Conservation (phyloP, 2,329 filamentous ascomycete genomes). For the Hirsutella minnesotensis region DNA sequence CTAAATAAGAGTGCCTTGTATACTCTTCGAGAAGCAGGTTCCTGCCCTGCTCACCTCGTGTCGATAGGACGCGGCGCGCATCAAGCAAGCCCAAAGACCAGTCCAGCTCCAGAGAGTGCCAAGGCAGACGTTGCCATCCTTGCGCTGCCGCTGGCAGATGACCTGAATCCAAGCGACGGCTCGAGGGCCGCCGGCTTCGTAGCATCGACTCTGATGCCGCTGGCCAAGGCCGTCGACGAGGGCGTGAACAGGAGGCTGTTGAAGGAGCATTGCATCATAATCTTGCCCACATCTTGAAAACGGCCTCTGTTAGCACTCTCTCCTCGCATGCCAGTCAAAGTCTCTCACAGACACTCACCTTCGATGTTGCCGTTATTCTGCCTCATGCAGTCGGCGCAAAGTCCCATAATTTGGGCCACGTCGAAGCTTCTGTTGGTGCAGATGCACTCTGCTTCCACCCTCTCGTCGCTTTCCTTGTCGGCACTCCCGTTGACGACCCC, state of each 20-base stretch:
- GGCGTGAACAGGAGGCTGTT: not conserved
- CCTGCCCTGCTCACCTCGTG: too few relatives aligned
- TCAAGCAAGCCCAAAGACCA: too few relatives aligned
- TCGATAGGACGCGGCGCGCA: too few relatives aligned
- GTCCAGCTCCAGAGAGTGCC: too few relatives aligned
- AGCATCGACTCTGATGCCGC: not conserved
- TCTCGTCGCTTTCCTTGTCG: not conserved
- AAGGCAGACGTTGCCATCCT: too few relatives aligned
- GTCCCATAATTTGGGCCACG: not conserved
- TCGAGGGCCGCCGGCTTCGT: not conserved
- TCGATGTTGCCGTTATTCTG: not conserved
- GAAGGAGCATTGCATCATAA: not conserved
- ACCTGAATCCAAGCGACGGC: too few relatives aligned
- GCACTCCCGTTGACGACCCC: too few relatives aligned
- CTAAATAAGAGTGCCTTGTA: too few relatives aligned
- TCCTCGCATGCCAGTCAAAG: too few relatives aligned
- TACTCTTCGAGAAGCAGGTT: too few relatives aligned
- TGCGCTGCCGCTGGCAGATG: too few relatives aligned
- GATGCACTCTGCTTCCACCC: not conserved
- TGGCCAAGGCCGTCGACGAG: not conserved
- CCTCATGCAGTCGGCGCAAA: not conserved
- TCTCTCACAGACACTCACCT: not conserved
- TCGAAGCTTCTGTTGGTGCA: not conserved
- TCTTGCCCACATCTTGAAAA: not conserved
- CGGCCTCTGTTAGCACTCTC: not conserved